Evolutionary conservation across 441 rosid species (phyloP), one percentile per base, ranked within the genome.

Genomic region (Adansonia gregorii): DNA sequence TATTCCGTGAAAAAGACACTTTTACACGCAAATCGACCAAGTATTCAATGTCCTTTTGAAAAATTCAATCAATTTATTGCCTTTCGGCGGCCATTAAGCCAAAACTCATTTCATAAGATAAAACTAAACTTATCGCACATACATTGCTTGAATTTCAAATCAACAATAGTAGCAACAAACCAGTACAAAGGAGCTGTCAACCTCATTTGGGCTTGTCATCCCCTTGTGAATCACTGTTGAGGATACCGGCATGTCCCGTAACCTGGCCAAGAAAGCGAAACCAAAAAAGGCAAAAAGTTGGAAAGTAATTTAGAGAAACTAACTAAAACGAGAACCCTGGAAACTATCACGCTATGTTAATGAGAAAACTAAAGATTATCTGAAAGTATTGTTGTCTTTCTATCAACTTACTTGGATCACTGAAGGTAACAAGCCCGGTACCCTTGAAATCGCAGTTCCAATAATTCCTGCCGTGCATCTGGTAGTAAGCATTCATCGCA

Each of bases 391-490:
- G 41, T 31, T 46, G 73, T 7, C 6, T 6, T 12, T 54, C 20
- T n/a, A 11, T 59, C 2, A 22, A 81, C 86, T 86, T 84, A 88
- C 95, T 91, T 43, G 93, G 92, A 80, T 91, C 95, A 52, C 86
- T 80, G 88, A 91, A 91, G 78, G 93, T 85, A 39, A 89, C 92
- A 17, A 91, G 85, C 0, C 90, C 95, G 17, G 91, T 84, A 61
- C 89, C 95, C 74, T 89, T 89, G 80, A 91, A 91, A 79, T 89
- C 92, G 48, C 93, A 91, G 75, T 91, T 91, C 95, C 95, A 91
- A 75, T 91, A 89, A 76, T 89, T 91, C 78, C 95, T 88, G 0
- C 95, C 95, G 73, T 88, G 95, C 84, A 88, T 89, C 75, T 88
- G 93, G 72, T 91, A 88, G 78, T 91, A 89, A 51, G 89, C 83